Evolutionary conservation across 257 asterid genomes (phyloP).

Genomic region (Solanum medicagineum): DNA sequence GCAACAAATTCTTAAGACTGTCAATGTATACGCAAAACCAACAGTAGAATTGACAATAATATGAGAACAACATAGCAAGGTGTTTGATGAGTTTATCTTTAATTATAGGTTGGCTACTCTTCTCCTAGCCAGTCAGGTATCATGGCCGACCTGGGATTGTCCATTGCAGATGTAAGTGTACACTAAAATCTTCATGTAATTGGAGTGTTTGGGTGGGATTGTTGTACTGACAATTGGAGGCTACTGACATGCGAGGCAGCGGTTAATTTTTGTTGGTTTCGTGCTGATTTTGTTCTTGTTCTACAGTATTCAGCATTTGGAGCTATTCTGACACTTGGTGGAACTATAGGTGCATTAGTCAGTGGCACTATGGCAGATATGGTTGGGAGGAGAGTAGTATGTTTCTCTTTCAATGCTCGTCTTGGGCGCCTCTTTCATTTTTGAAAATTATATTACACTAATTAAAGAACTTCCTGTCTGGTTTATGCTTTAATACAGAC

Average conservation of each 20-base stretch:
- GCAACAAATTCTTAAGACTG: not conserved
- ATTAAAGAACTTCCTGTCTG: not conserved
- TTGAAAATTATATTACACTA: not conserved
- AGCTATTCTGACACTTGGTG: constrained; percentile 12
- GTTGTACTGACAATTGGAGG: not conserved
- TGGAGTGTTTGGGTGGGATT: not conserved
- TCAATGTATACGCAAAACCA: not conserved
- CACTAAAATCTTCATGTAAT: not conserved
- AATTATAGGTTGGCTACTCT: constrained; percentile 6
- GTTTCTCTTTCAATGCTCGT: not conserved
- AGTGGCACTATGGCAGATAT: constrained; percentile 12
- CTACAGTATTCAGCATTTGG: constrained; percentile 16
- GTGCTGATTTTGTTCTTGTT: not conserved
- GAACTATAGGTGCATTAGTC: constrained; percentile 9
- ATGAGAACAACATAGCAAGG: not conserved
- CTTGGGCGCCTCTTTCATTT: not conserved
- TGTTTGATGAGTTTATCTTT: not conserved
- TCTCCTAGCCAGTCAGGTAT: constrained; percentile 15
- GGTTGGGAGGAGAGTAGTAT: constrained; percentile 13
- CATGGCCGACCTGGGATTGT: constrained; percentile 9
- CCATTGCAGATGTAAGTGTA: constrained; percentile 10
- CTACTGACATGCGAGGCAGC: not conserved
- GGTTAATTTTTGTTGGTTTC: not conserved
- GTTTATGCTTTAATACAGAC: not conserved
- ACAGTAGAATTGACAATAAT: not conserved